Evolutionary conservation across 345 rosid genomes (phyloP), one percentile per base, ranked within the genome.

Genomic region (Salix suchowensis): DNA sequence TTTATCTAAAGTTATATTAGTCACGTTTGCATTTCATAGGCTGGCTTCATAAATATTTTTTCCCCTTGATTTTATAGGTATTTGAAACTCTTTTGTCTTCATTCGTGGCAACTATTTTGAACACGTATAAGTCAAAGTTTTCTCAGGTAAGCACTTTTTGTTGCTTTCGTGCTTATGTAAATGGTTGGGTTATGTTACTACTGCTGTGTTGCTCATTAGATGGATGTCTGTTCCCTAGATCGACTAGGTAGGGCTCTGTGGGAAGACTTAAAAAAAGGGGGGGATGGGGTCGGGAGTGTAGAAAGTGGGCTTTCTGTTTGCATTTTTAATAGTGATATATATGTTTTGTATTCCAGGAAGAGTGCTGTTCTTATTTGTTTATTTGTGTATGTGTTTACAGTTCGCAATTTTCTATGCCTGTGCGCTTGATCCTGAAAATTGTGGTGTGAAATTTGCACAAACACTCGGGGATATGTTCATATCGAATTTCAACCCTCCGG

Each of bases 391-490:
- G 24, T 76, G 10, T 73, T 61, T 89, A 89, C 93, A 94, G 98
- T 94, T 94, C 80, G 88, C 92, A 55, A 80, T 94, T 86, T 94
- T 94, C 88, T 91, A 91, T 73, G 94, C 92, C 15, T 94, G 97
- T 75, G 87, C 97, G 3, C 81, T 94, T 71, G 97, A 92, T 88
- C 95, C 97, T 32, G 93, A 90, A 74, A 85, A 78, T 46, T 92
- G 93, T 83, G 97, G 97, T 44, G 75, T 72, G 80, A 88, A 82
- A 85, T 94, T 91, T 88, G 90, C 95, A 4, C 75, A 65, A 50
- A 73, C 66, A 79, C 88, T 94, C 66, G 55, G 75, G 13, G 97
- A 90, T 77, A 80, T 82, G 60, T 92, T 88, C 77, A 78, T 84
- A 75, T 82, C 72, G 64, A 78, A 72, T 81, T 78, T 69, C 21